Evolutionary conservation across 352 stramenopile species (phyloP).

Genomic region (Phytopythium litorale): DNA sequence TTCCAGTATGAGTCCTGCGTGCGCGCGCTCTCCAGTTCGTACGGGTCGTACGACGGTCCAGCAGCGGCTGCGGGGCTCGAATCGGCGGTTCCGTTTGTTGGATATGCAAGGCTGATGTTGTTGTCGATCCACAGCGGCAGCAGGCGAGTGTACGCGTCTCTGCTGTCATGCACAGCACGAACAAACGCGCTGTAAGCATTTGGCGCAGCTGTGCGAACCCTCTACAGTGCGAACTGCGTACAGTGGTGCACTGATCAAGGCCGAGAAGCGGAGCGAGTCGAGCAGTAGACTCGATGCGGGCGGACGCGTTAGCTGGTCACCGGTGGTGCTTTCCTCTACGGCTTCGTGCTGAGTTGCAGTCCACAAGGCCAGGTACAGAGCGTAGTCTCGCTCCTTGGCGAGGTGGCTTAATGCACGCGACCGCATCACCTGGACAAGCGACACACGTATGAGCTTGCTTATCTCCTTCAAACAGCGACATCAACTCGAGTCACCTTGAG

Average conservation of each 20-base stretch:
- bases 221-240: neutral
- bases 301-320: neutral
- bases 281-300: neutral
- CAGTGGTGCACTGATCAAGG: neutral
- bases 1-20: constrained; percentile 80
- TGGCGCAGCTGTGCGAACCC: neutral
- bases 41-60: constrained; percentile 42
- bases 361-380: constrained; percentile 55
- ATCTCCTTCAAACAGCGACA: neutral
- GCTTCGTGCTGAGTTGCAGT: constrained; percentile 10
- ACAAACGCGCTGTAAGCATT: neutral
- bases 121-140: constrained; percentile 40
- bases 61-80: constrained; percentile 5
- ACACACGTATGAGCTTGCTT: neutral
- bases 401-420: constrained; percentile 57
- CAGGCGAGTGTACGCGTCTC: constrained; percentile 28
- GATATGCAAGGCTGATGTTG: constrained; percentile 19
- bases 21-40: constrained; percentile 62
- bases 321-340: neutral
- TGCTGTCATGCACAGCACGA: constrained; percentile 7
- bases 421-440: constrained; percentile 43
- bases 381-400: constrained; percentile 64
- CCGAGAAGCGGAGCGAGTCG: neutral
- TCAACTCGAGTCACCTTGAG: constrained; percentile 34
- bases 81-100: neutral